Evolutionary conservation across 768 basidiomycete genomes (phyloP).

Genomic region (Strobilomyces echinocephalus): DNA sequence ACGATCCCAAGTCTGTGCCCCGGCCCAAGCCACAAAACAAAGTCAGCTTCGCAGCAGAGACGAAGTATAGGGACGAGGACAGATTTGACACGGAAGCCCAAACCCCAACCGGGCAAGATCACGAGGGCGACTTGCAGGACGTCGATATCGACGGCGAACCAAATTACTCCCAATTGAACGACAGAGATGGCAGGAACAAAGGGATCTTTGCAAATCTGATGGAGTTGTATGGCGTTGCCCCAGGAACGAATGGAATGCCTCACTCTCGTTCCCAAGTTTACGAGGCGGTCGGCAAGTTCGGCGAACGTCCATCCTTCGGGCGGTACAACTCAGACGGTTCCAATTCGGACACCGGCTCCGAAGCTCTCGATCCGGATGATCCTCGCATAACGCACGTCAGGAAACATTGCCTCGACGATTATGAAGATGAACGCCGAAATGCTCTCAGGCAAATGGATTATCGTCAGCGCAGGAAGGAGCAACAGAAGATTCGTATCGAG

Average conservation of each 20-base stretch:
- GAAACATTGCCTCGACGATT: constrained; percentile 49
- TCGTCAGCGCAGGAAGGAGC: constrained; percentile 59
- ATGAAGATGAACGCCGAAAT: constrained; percentile 58
- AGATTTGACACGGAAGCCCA: constrained; percentile 27
- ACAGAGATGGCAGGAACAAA: constrained; percentile 22
- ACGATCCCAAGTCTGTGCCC: constrained; percentile 21
- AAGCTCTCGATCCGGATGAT: constrained; percentile 67
- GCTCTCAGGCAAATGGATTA: constrained; percentile 63
- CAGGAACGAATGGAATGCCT: constrained; percentile 22
- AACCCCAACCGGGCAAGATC: not conserved
- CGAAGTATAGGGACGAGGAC: constrained; percentile 10
- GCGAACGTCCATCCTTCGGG: constrained; percentile 9
- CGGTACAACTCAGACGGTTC: constrained; percentile 46
- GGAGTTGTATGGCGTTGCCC: constrained; percentile 27
- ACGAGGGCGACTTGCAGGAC: constrained; percentile 18
- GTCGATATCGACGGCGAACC: constrained; percentile 10
- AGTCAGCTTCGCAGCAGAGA: constrained; percentile 39
- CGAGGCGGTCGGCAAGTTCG: constrained; percentile 8
- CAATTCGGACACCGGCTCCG: constrained; percentile 37
- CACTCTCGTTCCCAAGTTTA: constrained; percentile 23
- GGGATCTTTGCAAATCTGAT: constrained; percentile 30
- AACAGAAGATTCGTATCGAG: constrained; percentile 61
- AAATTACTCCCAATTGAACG: constrained; percentile 16
- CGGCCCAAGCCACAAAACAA: constrained; percentile 20
- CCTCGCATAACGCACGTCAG: constrained; percentile 59